A percentile compares a stretch with the other conserved stretches of the same genome.
Conservation (phyloP, 768 basidiomycete genomes). For the Tulasnella sp. region DNA sequence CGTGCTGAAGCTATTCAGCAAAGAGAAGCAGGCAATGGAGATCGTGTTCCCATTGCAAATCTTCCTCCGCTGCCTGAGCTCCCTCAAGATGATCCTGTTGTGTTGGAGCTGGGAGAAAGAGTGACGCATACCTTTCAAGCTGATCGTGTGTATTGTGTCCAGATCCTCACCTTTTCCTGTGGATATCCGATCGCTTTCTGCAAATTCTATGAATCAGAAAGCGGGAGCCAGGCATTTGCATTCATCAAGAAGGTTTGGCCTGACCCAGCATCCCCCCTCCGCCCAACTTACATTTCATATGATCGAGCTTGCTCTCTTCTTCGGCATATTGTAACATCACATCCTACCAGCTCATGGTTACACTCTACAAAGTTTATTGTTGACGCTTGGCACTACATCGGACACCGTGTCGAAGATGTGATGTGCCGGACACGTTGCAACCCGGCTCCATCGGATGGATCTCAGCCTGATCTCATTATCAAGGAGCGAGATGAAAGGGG, state of each 20-base stretch:
- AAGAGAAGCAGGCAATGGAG: background rate
- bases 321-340: background rate
- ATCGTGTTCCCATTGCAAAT: background rate
- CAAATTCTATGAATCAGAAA: conserved; percentile 22
- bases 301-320: conserved; percentile 1
- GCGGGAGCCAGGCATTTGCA: conserved; percentile 12
- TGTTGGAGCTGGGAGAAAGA: background rate
- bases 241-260: no score
- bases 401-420: background rate
- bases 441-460: background rate
- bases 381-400: conserved; percentile 7
- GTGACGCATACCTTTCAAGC: conserved; percentile 5
- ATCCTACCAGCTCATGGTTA: background rate
- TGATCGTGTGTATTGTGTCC: conserved; percentile 8
- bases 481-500: background rate
- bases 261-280: no score
- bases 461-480: background rate
- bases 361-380: background rate
- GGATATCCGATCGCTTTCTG: conserved; percentile 22
- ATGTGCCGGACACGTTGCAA: conserved; percentile 1
- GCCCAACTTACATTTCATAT: background rate
- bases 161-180: conserved; percentile 23
- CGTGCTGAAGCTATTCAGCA: conserved; percentile 14
- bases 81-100: background rate
- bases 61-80: background rate